Base-by-base conservation (phyloP, 1,284 basidiomycete genomes). In the Coriolopsis trogii region DNA sequence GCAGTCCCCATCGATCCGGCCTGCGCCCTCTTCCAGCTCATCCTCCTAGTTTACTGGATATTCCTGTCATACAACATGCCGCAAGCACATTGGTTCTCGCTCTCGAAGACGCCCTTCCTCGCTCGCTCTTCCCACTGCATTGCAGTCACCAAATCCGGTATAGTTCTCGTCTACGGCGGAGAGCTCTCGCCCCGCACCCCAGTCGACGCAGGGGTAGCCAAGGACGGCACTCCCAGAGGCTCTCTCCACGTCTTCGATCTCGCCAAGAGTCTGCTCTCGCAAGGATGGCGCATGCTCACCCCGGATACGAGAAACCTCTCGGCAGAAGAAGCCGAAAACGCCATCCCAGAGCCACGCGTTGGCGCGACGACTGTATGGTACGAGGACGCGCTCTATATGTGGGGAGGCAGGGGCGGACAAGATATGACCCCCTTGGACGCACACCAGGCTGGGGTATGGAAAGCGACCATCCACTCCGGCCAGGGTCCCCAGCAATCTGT, bases 371-470 rank as follows among this genome's bases (percentile, higher is more conserved):
- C 70, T 18, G 60, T 71, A 13, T 63, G 59, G 47, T 28, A 60
- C 23, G 46, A 50, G 7, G 58, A 56, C 3, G 52, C 63, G 15
- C 39, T 79, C 23, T 78, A 73, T 53, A 41, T 76, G 29, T 79
- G 74, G 71, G 76, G 73, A 6, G 76, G 77, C 0, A 64, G 75
- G 9, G 74, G 77, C 5, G 74, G 73, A 1, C 59, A 63, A 21
- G 69, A 73, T 39, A 71, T 72, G 73, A 57, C 66, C 1, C 71
- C 71, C 3, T 61, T 76, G 20, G 59, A 62, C 3, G 49, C 40
- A 2, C 50, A 59, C 26, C 63, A 73, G 47, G 55, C 62, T 0
- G 72, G 70, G n/a, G 23, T 72, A 15, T 75, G 70, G 68, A 50
- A 51, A 49, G 53, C 57, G 6, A 49, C 48, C 0, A 31, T 59